Percentiles rank a stretch among this genome's conserved stretches.
phyloP scores from a whole-genome alignment of 768 basidiomycete species.

The Tremella mesenterica region DNA sequence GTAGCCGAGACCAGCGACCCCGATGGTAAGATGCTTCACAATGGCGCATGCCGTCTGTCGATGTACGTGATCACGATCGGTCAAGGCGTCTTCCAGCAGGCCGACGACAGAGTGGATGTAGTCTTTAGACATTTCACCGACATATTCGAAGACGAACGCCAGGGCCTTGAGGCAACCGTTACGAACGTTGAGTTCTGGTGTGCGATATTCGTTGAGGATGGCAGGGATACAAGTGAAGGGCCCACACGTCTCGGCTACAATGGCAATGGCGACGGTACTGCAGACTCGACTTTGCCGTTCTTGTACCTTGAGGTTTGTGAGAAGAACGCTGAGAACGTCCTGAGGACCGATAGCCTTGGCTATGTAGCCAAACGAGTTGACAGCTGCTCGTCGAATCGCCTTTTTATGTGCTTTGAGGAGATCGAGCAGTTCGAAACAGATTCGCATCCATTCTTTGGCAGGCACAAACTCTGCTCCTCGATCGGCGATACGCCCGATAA shows the following conservation, averaged over 20 bases:
- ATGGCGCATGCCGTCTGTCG: conserved; percentile 97
- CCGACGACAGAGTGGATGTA: conserved; percentile 96
- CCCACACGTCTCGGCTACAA: conserved; percentile 46
- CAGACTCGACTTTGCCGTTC: conserved; percentile 98
- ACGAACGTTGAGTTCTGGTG: conserved; percentile 94
- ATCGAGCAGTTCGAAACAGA: conserved; percentile 95
- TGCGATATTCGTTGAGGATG: conserved; percentile 96
- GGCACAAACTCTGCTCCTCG: conserved; percentile 98
- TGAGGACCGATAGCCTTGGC: conserved; percentile 99
- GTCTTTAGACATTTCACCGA: conserved; percentile 89
- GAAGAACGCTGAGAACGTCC: conserved; percentile 86
- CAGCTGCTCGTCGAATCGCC: conserved; percentile 94
- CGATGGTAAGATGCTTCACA: conserved; percentile 93
- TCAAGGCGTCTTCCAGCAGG: conserved; percentile 95
- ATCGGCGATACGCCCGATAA: conserved; percentile 99
- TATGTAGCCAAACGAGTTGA: conserved; percentile 99
- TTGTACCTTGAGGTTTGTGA: conserved; percentile 95
- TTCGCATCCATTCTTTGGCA: conserved; percentile 99
- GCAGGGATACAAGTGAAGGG: conserved; percentile 96
- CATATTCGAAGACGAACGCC: conserved; percentile 98
- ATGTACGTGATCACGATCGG: conserved; percentile 95
- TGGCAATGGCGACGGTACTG: conserved; percentile 91
- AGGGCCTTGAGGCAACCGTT: conserved; percentile 97
- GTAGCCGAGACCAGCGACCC: conserved; percentile 91
- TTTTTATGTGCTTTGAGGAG: conserved; percentile 98